Percentiles rank a stretch among this genome's conserved stretches.
phyloP scores from a whole-genome alignment of 257 asterid species.

The Anisodus acutangulus region DNA sequence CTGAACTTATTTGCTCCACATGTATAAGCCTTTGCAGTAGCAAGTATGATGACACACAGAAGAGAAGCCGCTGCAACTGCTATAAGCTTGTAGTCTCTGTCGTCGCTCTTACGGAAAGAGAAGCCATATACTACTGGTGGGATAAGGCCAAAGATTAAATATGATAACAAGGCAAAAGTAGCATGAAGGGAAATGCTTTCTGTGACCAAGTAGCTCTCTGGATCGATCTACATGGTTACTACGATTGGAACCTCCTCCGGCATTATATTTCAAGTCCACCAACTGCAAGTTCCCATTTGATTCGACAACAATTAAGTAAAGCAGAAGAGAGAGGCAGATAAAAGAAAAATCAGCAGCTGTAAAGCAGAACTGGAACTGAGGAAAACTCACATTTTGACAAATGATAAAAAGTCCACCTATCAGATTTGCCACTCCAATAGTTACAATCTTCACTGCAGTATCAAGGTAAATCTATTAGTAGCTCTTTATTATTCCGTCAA shows the following conservation, averaged over 20 bases:
- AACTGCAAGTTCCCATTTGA: conserved; percentile 44
- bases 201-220: conserved; percentile 48
- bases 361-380: background rate
- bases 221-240: conserved; percentile 37
- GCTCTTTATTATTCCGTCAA: background rate
- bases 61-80: conserved; percentile 51
- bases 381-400: conserved; percentile 44
- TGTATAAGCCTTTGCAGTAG: conserved; percentile 48
- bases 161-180: conserved; percentile 50
- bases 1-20: conserved; percentile 28
- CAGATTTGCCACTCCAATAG: conserved; percentile 64
- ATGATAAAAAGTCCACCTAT: conserved; percentile 53
- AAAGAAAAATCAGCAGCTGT: background rate
- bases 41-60: conserved; percentile 48
- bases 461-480: background rate
- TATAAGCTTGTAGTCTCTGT: conserved; percentile 51
- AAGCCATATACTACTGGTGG: conserved; percentile 56
- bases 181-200: conserved; percentile 57
- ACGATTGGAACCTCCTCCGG: background rate
- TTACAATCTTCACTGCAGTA: conserved; percentile 55
- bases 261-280: conserved; percentile 45
- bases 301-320: background rate
- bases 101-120: conserved; percentile 49
- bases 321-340: background rate
- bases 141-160: conserved; percentile 54